These are phyloP conservation scores for Phytophthora podocarpi DNA, from an alignment of 352 stramenopile genomes.

Conservation along the genomic window DNA sequence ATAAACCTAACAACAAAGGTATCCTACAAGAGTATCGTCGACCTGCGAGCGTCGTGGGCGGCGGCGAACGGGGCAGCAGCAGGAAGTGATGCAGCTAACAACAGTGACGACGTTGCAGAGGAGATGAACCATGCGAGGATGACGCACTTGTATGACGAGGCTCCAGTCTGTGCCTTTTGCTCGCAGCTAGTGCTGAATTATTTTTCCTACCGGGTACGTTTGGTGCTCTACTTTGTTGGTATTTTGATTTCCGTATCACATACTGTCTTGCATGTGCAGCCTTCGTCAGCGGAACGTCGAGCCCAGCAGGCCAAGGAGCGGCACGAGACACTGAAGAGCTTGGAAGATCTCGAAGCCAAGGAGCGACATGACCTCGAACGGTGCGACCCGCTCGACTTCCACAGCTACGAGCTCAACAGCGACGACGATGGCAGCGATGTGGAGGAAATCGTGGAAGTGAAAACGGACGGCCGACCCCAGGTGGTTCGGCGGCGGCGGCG, in stretches of 20 bases:
- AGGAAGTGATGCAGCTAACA: background rate
- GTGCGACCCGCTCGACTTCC: slow-evolving; percentile 58
- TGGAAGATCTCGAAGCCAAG: slow-evolving; percentile 31
- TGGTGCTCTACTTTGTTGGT: background rate
- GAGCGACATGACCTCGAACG: slow-evolving; percentile 27
- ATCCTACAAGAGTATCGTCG: slow-evolving; percentile 69
- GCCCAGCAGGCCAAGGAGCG: slow-evolving; percentile 26
- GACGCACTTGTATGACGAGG: slow-evolving; percentile 65
- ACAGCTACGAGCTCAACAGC: slow-evolving; percentile 57
- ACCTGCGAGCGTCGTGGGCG: slow-evolving; percentile 53
- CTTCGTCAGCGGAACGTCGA: slow-evolving; percentile 34
- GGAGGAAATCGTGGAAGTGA: slow-evolving; percentile 51
- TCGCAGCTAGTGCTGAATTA: slow-evolving; percentile 59
- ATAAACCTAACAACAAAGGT: slow-evolving; percentile 60
- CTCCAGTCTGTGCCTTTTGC: slow-evolving; percentile 61
- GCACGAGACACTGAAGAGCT: slow-evolving; percentile 18
- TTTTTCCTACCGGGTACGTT: slow-evolving; percentile 47
- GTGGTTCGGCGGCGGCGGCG: slow-evolving; percentile 37
- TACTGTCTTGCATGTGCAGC: slow-evolving; percentile 19
- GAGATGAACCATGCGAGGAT: slow-evolving; percentile 38
- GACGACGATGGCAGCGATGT: slow-evolving; percentile 54
- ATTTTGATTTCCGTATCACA: background rate
- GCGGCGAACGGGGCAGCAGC: background rate
- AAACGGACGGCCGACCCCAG: slow-evolving; percentile 43
- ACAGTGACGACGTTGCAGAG: slow-evolving; percentile 10